Evolutionary conservation across 805 yeast species (phyloP).

Genomic region (Martiniozyma abietophila): DNA sequence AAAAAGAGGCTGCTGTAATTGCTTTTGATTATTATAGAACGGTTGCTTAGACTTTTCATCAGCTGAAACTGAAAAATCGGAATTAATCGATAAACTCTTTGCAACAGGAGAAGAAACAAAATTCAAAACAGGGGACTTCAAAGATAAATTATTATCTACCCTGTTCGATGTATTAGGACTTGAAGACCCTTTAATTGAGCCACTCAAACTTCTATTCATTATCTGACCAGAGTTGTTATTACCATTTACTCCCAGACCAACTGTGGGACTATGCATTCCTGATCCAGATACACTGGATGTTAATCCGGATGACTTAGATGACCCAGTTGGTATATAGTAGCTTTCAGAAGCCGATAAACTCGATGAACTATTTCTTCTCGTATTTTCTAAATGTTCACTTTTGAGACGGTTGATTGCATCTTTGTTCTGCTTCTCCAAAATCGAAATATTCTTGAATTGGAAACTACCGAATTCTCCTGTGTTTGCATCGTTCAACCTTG

Average conservation of each 20-base stretch:
- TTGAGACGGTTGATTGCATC: constrained; percentile 84
- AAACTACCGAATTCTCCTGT: constrained; percentile 84
- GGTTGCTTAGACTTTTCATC: not conserved
- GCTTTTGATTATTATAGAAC: too few species aligned
- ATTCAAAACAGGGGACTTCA: constrained; percentile 18
- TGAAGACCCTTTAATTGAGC: constrained; percentile 1
- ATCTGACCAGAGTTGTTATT: constrained; percentile 1
- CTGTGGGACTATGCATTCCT: constrained; percentile 22
- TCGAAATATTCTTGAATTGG: constrained; percentile 79
- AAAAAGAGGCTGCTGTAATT: too few species aligned
- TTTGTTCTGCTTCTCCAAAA: constrained; percentile 87
- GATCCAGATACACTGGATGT: too few species aligned
- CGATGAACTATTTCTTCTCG: constrained; percentile 24
- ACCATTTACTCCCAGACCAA: too few species aligned
- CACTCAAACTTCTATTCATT: not conserved
- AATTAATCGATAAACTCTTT: constrained; percentile 14
- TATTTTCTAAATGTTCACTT: constrained; percentile 65
- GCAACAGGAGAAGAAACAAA: constrained; percentile 20
- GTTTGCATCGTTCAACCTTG: constrained; percentile 53
- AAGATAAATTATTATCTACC: too few species aligned
- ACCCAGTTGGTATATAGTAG: constrained; percentile 12
- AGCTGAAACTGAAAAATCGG: not conserved
- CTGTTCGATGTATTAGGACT: too few species aligned
- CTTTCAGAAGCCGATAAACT: constrained; percentile 38
- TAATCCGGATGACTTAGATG: constrained; percentile 13